Evolutionary conservation across 2,329 filamentous ascomycete genomes (phyloP).

Genomic region (Plectosphaerella sp.): DNA sequence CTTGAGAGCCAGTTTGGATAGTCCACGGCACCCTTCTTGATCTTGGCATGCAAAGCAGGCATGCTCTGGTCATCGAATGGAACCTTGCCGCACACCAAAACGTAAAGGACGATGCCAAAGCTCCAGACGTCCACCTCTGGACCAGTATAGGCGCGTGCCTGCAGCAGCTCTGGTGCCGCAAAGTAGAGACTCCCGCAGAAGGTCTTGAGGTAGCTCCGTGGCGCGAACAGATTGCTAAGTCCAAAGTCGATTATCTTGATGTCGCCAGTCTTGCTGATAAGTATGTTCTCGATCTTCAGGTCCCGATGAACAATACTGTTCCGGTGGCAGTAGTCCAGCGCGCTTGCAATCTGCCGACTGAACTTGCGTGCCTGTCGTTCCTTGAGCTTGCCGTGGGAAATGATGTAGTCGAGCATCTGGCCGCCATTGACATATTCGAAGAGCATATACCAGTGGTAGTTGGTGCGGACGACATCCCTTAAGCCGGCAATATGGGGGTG

Average conservation of each 20-base stretch:
- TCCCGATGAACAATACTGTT: constrained; percentile 98
- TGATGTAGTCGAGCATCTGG: constrained; percentile 99
- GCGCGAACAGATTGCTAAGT: constrained; percentile 91
- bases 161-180: constrained; percentile 88
- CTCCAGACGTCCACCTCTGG: constrained; percentile 98
- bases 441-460: constrained; percentile 99
- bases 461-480: constrained; percentile 90
- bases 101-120: constrained; percentile 96
- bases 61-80: constrained; percentile 99
- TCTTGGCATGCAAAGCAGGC: constrained; percentile 96
- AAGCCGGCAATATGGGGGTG: constrained; percentile 96
- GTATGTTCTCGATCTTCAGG: constrained; percentile 97
- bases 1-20: constrained; percentile 90
- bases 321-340: constrained; percentile 93
- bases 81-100: constrained; percentile 94
- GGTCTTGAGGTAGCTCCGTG: constrained; percentile 80
- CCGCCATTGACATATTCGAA: constrained; percentile 99
- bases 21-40: constrained; percentile 94
- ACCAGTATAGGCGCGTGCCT: constrained; percentile 90
- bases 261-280: constrained; percentile 97
- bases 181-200: constrained; percentile 98
- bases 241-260: constrained; percentile 99
- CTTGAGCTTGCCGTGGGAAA: constrained; percentile 94
- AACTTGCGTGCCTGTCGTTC: constrained; percentile 98
- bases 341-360: constrained; percentile 92